These are phyloP conservation scores for Polychytrium aggregatum DNA, from an alignment of 192 early-diverging fungal genomes.

Conservation along the genomic window DNA sequence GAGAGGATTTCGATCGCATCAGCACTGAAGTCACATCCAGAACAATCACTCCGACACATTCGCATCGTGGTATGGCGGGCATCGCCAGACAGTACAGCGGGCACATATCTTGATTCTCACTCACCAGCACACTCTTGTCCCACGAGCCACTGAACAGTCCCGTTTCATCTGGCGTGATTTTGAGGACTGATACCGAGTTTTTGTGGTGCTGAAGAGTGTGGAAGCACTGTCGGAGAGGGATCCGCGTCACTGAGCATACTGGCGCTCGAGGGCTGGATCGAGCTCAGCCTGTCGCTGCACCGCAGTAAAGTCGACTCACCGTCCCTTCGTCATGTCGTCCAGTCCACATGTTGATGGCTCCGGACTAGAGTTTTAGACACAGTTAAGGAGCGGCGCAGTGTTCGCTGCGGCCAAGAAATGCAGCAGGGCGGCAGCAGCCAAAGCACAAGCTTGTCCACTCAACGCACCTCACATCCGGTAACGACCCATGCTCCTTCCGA, in stretches of 20 bases:
- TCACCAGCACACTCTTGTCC: slow-evolving; percentile 73
- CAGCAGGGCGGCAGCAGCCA: too few species aligned
- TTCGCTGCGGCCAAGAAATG: too few species aligned
- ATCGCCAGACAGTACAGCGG: too few species aligned
- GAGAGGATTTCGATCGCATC: too few species aligned
- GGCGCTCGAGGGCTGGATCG: too few species aligned
- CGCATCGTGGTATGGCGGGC: too few species aligned
- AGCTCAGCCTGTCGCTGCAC: too few species aligned
- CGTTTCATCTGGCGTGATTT: slow-evolving; percentile 69
- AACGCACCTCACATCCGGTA: slow-evolving; percentile 55
- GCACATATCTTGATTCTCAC: too few species aligned
- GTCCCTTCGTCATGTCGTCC: slow-evolving; percentile 91
- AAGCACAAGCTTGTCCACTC: too few species aligned
- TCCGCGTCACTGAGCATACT: slow-evolving; percentile 1
- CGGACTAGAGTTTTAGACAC: slow-evolving; percentile 54
- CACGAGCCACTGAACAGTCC: slow-evolving; percentile 86
- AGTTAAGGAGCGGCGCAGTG: too few species aligned
- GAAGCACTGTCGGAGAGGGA: slow-evolving; percentile 41
- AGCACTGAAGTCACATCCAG: too few species aligned
- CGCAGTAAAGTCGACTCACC: slow-evolving; percentile 11
- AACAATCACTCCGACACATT: too few species aligned
- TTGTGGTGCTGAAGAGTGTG: slow-evolving; percentile 71
- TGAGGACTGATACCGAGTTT: slow-evolving; percentile 71
- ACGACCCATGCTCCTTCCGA: slow-evolving; percentile 81
- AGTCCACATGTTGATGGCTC: slow-evolving; percentile 74